These are phyloP conservation scores for Cicer arietinum DNA, from an alignment of 306 rosid genomes.

Conservation along the genomic window DNA sequence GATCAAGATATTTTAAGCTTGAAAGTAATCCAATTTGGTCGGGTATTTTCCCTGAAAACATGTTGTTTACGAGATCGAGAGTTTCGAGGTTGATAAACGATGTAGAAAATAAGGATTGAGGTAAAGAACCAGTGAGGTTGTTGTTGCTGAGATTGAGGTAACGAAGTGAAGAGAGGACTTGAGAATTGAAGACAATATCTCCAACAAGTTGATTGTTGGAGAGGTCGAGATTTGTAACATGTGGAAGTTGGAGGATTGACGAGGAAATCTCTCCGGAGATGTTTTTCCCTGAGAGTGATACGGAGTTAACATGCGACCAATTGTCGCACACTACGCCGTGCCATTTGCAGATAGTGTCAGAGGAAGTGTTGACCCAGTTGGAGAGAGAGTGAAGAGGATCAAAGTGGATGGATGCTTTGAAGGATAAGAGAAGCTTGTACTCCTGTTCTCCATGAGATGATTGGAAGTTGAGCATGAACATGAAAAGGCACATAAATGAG, in stretches of 20 bases:
- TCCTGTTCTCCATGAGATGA: constrained; percentile 55
- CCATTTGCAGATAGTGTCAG: constrained; percentile 64
- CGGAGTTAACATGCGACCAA: constrained; percentile 50
- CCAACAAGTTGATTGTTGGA: constrained; percentile 77
- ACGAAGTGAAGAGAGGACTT: constrained; percentile 51
- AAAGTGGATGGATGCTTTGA: constrained; percentile 71
- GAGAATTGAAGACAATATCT: constrained; percentile 34
- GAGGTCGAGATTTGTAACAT: constrained; percentile 64
- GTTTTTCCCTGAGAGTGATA: constrained; percentile 67
- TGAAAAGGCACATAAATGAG: constrained; percentile 44
- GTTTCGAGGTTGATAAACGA: constrained; percentile 53
- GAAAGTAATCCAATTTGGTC: constrained; percentile 59
- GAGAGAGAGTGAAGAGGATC: constrained; percentile 74
- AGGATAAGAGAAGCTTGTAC: constrained; percentile 66
- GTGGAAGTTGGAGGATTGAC: constrained; percentile 58
- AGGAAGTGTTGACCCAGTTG: constrained; percentile 58
- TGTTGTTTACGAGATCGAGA: constrained; percentile 88
- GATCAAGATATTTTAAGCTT: constrained; percentile 66
- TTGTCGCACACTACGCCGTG: constrained; percentile 66
- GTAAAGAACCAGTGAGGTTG: constrained; percentile 77
- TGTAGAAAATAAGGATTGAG: constrained; percentile 52
- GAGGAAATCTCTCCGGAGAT: constrained; percentile 62
- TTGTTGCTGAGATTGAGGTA: constrained; percentile 84
- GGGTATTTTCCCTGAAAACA: constrained; percentile 77
- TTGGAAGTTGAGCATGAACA: constrained; percentile 47